Evolutionary conservation across 305 asterid genomes (phyloP).

Genomic region (Fraxinus xanthoxyloides): DNA sequence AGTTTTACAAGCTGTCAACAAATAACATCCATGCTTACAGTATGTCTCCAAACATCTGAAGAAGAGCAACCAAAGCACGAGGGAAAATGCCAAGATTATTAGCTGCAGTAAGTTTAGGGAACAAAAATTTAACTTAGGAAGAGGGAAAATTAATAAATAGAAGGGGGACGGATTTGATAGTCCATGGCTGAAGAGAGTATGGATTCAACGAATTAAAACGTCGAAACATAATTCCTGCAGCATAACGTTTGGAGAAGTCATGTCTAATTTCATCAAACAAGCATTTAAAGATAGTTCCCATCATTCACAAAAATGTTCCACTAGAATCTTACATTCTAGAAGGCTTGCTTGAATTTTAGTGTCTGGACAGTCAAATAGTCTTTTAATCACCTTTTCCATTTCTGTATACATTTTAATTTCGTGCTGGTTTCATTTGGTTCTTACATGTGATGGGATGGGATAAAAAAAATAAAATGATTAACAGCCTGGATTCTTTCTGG

Average conservation of each 20-base stretch:
- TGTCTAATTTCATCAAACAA: background rate
- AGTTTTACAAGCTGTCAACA: background rate
- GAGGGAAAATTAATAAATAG: background rate
- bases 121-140: background rate
- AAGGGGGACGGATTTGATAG: background rate
- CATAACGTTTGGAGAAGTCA: background rate
- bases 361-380: background rate
- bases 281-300: slow-evolving; percentile 2
- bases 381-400: background rate
- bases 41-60: slow-evolving; percentile 4
- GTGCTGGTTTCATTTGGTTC: background rate
- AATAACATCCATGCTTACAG: background rate
- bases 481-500: background rate
- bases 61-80: background rate
- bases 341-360: background rate
- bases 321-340: background rate
- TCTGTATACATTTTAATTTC: background rate
- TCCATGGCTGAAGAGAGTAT: background rate
- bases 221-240: background rate
- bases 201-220: background rate
- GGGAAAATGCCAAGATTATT: background rate
- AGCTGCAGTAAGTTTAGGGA: background rate
- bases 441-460: background rate
- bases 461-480: background rate
- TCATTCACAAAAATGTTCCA: background rate